A percentile compares a stretch with the other conserved stretches of the same genome.
These are phyloP conservation scores for Telfairia occidentalis DNA, from an alignment of 331 rosid genomes.

Conservation along the genomic window DNA sequence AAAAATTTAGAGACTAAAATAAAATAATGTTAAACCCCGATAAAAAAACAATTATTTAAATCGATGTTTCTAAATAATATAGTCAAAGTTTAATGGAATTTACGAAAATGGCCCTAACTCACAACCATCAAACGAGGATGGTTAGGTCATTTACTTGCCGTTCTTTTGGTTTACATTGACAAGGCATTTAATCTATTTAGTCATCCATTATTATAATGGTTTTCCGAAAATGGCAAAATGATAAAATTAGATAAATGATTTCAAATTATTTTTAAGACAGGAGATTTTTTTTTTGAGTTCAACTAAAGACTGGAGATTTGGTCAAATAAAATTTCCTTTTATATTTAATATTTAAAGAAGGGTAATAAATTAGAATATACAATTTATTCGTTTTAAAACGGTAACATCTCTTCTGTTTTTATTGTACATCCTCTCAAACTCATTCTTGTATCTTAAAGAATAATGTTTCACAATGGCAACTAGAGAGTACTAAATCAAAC, in stretches of 20 bases:
- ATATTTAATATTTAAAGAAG: not conserved
- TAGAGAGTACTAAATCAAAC: not conserved
- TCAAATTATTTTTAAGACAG: not conserved
- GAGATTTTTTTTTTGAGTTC: no score
- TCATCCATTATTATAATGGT: not conserved
- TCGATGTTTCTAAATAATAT: not conserved
- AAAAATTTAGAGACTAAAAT: no score
- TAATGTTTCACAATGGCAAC: not conserved
- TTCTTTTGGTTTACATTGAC: not conserved
- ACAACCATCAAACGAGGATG: not conserved
- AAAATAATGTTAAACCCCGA: not conserved
- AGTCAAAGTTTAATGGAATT: not conserved
- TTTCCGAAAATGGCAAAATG: not conserved
- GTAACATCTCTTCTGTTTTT: not conserved
- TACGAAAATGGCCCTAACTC: not conserved
- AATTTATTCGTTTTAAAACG: not conserved
- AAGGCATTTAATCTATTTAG: not conserved
- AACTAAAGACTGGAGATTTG: not conserved
- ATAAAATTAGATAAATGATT: not conserved
- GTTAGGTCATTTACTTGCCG: not conserved
- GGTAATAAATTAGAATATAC: not conserved
- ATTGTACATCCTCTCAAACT: not conserved
- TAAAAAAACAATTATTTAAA: not conserved
- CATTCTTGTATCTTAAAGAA: not conserved
- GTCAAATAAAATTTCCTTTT: not conserved